Percentiles rank a stretch among this genome's conserved stretches.
These are phyloP conservation scores for Acacia confusa DNA, from an alignment of 306 rosid genomes.

Conservation along the genomic window DNA sequence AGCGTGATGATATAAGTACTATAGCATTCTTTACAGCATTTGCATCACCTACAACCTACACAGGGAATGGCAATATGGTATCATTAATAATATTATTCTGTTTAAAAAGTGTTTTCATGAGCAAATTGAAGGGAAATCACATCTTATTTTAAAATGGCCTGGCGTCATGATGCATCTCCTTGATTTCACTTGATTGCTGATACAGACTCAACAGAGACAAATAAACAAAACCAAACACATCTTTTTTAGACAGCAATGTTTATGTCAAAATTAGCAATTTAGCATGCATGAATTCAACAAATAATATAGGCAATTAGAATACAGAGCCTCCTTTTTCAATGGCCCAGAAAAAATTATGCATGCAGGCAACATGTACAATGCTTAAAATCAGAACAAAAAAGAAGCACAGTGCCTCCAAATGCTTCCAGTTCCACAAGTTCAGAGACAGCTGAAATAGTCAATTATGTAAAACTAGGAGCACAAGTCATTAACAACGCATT, in stretches of 20 bases:
- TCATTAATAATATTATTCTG: constrained; percentile 23
- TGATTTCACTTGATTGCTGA: background rate
- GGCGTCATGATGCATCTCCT: background rate
- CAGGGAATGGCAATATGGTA: constrained; percentile 8
- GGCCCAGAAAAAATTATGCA: background rate
- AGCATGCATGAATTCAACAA: background rate
- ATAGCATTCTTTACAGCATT: constrained; percentile 78
- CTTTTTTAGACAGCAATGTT: background rate
- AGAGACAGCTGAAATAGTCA: background rate
- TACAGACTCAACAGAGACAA: background rate
- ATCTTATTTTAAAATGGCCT: constrained; percentile 22
- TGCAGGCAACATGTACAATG: background rate
- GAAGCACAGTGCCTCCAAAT: background rate
- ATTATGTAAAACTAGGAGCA: background rate
- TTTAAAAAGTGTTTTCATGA: background rate
- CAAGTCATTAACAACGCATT: background rate
- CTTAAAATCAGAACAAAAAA: background rate
- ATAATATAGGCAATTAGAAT: background rate
- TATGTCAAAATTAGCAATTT: background rate
- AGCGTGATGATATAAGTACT: constrained; percentile 68
- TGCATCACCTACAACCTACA: constrained; percentile 87
- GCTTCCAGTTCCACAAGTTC: background rate
- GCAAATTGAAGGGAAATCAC: constrained; percentile 2
- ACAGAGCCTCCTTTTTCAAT: background rate
- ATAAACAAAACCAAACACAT: constrained; percentile 1